These are phyloP conservation scores for Saccharomyces jurei DNA, from an alignment of 805 yeast species.

Conservation along the genomic window DNA sequence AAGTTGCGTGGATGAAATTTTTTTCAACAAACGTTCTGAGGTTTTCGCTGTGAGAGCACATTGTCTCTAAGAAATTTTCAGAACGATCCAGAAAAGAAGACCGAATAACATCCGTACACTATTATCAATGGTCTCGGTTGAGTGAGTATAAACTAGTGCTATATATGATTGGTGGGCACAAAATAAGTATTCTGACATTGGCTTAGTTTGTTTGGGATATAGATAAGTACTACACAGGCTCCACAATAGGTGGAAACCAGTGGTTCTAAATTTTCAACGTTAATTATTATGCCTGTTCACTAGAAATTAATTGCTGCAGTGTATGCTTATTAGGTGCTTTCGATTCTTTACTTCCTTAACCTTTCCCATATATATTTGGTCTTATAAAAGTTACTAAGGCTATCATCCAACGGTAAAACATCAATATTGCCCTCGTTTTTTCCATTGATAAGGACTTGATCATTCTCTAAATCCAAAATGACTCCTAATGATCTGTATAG, in stretches of 20 bases:
- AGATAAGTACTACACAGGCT: too few species aligned
- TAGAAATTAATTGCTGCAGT: background rate
- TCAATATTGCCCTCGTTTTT: slow-evolving; percentile 36
- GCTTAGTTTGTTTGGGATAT: too few species aligned
- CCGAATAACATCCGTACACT: background rate
- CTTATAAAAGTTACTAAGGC: slow-evolving; percentile 59
- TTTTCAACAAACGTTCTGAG: slow-evolving; percentile 21
- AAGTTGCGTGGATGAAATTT: slow-evolving; percentile 11
- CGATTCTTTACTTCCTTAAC: slow-evolving; percentile 18
- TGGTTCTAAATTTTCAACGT: background rate
- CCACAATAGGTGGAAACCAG: background rate
- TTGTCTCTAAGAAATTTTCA: slow-evolving; percentile 11
- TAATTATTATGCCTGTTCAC: background rate
- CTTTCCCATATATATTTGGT: slow-evolving; percentile 77
- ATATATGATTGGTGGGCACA: background rate
- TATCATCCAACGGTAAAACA: slow-evolving; percentile 41
- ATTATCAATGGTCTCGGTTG: background rate
- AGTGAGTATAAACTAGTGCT: background rate
- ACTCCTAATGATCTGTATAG: slow-evolving; percentile 56
- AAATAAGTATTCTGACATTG: background rate
- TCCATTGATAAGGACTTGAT: slow-evolving; percentile 42
- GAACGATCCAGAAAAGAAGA: slow-evolving; percentile 7
- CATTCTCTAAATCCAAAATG: slow-evolving; percentile 36
- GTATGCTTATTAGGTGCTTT: background rate
- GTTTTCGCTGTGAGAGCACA: slow-evolving; percentile 14